These are phyloP conservation scores for Leccinellum albellum DNA, from an alignment of 768 basidiomycete species.

Conservation along the genomic window DNA sequence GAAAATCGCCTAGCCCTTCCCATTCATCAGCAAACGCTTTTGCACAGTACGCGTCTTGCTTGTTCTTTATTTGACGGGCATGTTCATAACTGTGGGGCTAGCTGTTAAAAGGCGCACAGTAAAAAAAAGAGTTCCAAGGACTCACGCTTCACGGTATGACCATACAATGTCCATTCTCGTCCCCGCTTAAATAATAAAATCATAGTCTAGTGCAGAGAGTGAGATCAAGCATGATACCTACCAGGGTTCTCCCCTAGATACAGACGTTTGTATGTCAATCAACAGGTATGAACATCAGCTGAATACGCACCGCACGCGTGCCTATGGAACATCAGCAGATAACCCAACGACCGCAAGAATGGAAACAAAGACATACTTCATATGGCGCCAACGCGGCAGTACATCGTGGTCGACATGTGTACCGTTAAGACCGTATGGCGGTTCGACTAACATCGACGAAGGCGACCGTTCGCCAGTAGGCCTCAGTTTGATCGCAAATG, in stretches of 20 bases:
- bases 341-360: background rate
- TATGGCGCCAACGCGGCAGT: slow-evolving; percentile 61
- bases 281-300: slow-evolving; percentile 6
- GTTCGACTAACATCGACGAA: slow-evolving; percentile 67
- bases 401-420: slow-evolving; percentile 30
- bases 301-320: slow-evolving; percentile 55
- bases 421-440: slow-evolving; percentile 54
- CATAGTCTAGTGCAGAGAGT: background rate
- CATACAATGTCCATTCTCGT: slow-evolving; percentile 62
- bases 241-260: slow-evolving; percentile 55
- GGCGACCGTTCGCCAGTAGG: slow-evolving; percentile 67
- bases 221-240: slow-evolving; percentile 7
- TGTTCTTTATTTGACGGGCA: slow-evolving; percentile 59
- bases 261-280: background rate
- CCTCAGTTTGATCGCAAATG: slow-evolving; percentile 73
- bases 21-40: slow-evolving; percentile 45
- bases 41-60: slow-evolving; percentile 65
- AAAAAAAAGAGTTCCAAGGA: background rate
- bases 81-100: slow-evolving; percentile 46
- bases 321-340: slow-evolving; percentile 30
- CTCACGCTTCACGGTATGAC: slow-evolving; percentile 60
- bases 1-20: slow-evolving; percentile 51
- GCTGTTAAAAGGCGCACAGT: background rate
- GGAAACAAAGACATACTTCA: slow-evolving; percentile 49
- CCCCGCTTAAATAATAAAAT: slow-evolving; percentile 34